Evolutionary conservation across 371 early-diverging fungal genomes (phyloP).

Genomic region (Saksenaea vasiformis): DNA sequence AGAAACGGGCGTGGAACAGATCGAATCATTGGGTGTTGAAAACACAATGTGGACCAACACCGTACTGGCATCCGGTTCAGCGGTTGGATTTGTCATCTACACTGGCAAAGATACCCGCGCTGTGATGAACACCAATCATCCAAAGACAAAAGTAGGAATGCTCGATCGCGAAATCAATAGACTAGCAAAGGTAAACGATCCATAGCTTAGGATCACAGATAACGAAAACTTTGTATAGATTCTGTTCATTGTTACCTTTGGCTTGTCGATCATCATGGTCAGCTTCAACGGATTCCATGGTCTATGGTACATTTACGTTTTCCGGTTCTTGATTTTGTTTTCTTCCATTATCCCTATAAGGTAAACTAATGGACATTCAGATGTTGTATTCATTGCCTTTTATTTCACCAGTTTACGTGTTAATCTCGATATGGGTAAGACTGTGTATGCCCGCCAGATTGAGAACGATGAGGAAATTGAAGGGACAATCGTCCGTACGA

Average conservation of each 20-base stretch:
- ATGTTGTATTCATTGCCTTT: background rate
- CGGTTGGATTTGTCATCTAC: slow-evolving; percentile 93
- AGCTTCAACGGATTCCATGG: slow-evolving; percentile 89
- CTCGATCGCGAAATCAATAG: slow-evolving; percentile 95
- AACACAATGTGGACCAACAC: slow-evolving; percentile 99
- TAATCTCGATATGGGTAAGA: slow-evolving; percentile 97
- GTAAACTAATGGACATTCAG: slow-evolving; percentile 20
- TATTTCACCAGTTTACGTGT: slow-evolving; percentile 78
- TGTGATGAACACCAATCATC: slow-evolving; percentile 97
- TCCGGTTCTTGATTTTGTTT: slow-evolving; percentile 97
- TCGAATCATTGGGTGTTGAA: slow-evolving; percentile 83
- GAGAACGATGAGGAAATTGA: slow-evolving; percentile 80
- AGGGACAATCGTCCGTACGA: slow-evolving; percentile 93
- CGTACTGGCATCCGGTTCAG: slow-evolving; percentile 94
- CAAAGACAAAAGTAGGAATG: slow-evolving; percentile 94
- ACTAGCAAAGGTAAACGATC: slow-evolving; percentile 77
- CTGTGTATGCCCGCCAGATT: slow-evolving; percentile 87
- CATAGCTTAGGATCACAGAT: slow-evolving; percentile 13
- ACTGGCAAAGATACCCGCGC: slow-evolving; percentile 98
- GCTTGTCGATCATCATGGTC: slow-evolving; percentile 86
- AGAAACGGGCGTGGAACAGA: slow-evolving; percentile 47
- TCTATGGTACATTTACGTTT: slow-evolving; percentile 87
- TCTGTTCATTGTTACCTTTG: slow-evolving; percentile 82
- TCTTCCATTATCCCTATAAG: slow-evolving; percentile 98
- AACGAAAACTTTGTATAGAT: slow-evolving; percentile 47